Evolutionary conservation across 257 asterid genomes (phyloP), one percentile per base, ranked within the genome.

Genomic region (Solanum chiquidenum): DNA sequence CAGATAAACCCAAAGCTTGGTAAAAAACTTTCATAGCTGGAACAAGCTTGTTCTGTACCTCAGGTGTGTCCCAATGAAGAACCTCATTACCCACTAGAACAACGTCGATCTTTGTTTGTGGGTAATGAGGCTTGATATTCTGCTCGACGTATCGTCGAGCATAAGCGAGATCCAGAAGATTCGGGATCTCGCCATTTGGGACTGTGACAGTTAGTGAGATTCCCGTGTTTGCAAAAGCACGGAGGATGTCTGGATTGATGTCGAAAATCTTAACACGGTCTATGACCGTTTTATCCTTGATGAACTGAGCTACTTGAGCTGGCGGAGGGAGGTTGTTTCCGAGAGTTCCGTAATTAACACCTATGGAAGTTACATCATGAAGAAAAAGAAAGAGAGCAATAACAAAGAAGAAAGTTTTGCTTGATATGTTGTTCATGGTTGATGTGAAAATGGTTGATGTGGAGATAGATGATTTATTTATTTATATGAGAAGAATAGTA

Each of bases 271-370:
- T 97, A 16, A 97, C 88, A 6, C 95, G 93, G 92, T 97, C 99
- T 86, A 97, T 97, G 80, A 88, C 86, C 7, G 99, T 97, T 16
- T 89, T 90, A 0, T 94, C 92, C 25, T 93, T 94, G 69, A 97
- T 92, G 87, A 97, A 97, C 66, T 91, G 91, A 0, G 98, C 99
- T 3, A 97, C 99, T 34, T 93, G 91, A 1, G 94, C 55, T 3
- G 99, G 98, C 0, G 98, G 96, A 0, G 98, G 99, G 33, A 97
- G 96, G 90, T 97, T 93, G 95, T 97, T 93, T 3, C 95, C 98
- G 23, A 95, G 87, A 35, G 99, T 95, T 5, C 99, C 99, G 52
- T 95, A 95, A 93, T 97, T 95, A 2, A 97, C 98, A 23, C 99
- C 99, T 71, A 97, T 95, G 34, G 93, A 92, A 10, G 18, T 35